These are phyloP conservation scores for Geranium incanum DNA, from an alignment of 441 rosid species.

Conservation along the genomic window DNA sequence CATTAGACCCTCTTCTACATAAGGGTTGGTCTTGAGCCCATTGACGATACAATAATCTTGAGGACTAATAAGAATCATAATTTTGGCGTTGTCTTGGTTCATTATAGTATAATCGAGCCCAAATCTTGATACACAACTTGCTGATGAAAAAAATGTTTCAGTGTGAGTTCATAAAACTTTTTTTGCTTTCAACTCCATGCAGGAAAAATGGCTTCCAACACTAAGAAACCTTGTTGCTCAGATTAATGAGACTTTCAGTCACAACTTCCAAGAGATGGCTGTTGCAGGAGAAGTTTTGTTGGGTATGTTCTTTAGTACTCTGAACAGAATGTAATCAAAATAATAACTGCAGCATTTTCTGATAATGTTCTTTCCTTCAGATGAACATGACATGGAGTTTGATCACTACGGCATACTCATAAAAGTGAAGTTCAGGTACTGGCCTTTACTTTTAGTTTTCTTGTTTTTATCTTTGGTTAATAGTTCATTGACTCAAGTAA, in stretches of 20 bases:
- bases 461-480: background rate
- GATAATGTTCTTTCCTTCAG: constrained; percentile 34
- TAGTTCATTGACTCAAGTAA: background rate
- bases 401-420: constrained; percentile 79
- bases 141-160: background rate
- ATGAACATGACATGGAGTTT: constrained; percentile 78
- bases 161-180: constrained; percentile 8
- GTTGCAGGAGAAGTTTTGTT: constrained; percentile 90
- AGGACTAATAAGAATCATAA: no score
- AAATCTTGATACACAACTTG: no score
- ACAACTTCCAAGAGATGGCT: constrained; percentile 92
- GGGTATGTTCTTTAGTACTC: constrained; percentile 33
- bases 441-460: constrained; percentile 1
- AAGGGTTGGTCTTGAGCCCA: no score
- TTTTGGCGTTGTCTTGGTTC: no score
- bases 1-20: no score
- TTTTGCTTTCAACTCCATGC: constrained; percentile 19
- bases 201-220: constrained; percentile 88
- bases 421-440: constrained; percentile 88
- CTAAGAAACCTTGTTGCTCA: constrained; percentile 73
- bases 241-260: constrained; percentile 84
- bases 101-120: no score
- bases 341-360: constrained; percentile 17
- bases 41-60: no score
- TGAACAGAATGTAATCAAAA: constrained; percentile 5